A percentile compares a stretch with the other conserved stretches of the same genome.
phyloP scores from a whole-genome alignment of 345 rosid species.

The Arabidopsis thaliana region DNA sequence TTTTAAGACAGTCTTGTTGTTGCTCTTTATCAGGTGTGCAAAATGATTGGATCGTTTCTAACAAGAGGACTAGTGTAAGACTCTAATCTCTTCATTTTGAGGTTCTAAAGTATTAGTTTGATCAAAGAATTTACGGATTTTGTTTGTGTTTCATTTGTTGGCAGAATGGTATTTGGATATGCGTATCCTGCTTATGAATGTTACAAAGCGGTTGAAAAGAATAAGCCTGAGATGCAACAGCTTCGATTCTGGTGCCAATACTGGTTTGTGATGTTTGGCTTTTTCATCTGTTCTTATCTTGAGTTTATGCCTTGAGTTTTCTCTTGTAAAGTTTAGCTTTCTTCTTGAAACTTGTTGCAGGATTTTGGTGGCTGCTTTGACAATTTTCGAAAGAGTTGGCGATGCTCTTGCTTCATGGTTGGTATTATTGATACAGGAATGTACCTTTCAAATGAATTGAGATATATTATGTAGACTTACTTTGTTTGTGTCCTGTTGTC shows the following conservation, averaged over 20 bases:
- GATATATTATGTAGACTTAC: neutral
- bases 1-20: neutral
- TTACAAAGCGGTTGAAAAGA: conserved; percentile 66
- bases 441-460: neutral
- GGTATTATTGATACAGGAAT: conserved; percentile 10
- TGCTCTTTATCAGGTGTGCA: conserved; percentile 35
- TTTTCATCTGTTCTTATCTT: conserved; percentile 1
- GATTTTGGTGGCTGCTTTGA: conserved; percentile 77
- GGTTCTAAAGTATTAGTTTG: neutral
- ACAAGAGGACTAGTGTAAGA: conserved; percentile 71
- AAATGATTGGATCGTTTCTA: conserved; percentile 64
- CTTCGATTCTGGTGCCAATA: conserved; percentile 87
- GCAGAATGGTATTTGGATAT: conserved; percentile 75
- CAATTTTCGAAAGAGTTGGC: conserved; percentile 70
- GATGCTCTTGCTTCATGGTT: conserved; percentile 80
- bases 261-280: conserved; percentile 52
- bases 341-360: conserved; percentile 44
- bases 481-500: conserved; percentile 39
- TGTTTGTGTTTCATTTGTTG: conserved; percentile 27
- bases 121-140: neutral
- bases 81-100: conserved; percentile 31
- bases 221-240: conserved; percentile 55
- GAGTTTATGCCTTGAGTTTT: conserved; percentile 11
- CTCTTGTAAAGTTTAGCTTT: neutral
- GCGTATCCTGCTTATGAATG: conserved; percentile 89